Conservation (phyloP, 116 monocot species). For the Iris pallida region DNA sequence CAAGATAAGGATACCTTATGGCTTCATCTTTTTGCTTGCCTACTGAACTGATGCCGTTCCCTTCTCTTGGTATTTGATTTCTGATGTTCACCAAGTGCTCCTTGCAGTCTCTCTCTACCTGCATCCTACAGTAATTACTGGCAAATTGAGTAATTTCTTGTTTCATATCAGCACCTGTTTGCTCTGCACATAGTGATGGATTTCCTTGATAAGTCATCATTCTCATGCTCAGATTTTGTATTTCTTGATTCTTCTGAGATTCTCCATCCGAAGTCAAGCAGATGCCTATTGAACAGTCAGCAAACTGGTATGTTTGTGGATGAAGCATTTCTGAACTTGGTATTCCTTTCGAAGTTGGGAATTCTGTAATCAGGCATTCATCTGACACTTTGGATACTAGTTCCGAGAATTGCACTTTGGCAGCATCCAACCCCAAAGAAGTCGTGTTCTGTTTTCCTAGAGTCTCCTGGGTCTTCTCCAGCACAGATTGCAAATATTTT, state of each 20-base stretch:
- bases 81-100: neutral
- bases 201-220: conserved; percentile 3
- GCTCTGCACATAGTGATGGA: neutral
- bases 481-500: conserved; percentile 42
- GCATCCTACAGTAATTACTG: neutral
- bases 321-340: conserved; percentile 6
- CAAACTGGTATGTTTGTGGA: conserved; percentile 15
- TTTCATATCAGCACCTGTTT: neutral
- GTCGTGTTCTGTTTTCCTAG: conserved; percentile 31
- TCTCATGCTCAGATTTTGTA: neutral
- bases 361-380: conserved; percentile 23
- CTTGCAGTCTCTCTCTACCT: neutral
- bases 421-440: conserved; percentile 18
- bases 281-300: conserved; percentile 30
- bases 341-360: conserved; percentile 9
- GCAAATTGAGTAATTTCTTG: conserved; percentile 3
- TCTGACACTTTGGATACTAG: conserved; percentile 24
- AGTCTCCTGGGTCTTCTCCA: conserved; percentile 42
- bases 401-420: conserved; percentile 30
- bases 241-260: conserved; percentile 12
- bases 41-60: neutral
- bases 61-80: conserved; percentile 2
- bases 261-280: conserved; percentile 25
- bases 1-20: neutral
- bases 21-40: conserved; percentile 7